A percentile compares a stretch with the other conserved stretches of the same genome.
Evolutionary conservation across 176 grass and related monocot species (phyloP).

Genomic region (Leersia perrieri): DNA sequence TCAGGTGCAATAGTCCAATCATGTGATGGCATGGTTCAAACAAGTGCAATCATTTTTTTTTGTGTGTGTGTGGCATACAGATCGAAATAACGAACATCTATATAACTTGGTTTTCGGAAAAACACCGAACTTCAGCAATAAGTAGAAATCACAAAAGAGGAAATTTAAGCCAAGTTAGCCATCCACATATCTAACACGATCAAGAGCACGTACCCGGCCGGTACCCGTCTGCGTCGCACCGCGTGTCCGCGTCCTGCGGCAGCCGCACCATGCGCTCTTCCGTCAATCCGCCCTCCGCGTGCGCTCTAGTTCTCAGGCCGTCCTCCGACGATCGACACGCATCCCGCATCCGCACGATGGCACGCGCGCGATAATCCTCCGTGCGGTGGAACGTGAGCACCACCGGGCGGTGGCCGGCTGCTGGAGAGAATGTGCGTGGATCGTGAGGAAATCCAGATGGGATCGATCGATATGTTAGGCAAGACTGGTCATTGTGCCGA

Average conservation of each 20-base stretch:
- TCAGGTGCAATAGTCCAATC: not conserved
- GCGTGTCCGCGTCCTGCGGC: too few species aligned
- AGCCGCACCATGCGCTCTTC: too few species aligned
- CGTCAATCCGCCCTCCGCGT: too few species aligned
- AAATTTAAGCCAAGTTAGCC: not conserved
- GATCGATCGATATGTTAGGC: not conserved
- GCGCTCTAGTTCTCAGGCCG: too few species aligned
- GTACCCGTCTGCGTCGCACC: not conserved
- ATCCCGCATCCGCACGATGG: not conserved
- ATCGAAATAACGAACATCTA: not conserved
- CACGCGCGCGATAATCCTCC: too few species aligned
- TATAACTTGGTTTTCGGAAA: not conserved
- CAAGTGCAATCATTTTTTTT: not conserved
- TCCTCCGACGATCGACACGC: too few species aligned
- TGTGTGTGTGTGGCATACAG: not conserved
- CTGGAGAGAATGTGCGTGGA: too few species aligned
- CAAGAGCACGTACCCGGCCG: not conserved
- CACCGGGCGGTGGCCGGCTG: too few species aligned
- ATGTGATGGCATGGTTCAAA: constrained; percentile 10
- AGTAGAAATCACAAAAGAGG: not conserved
- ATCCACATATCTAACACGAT: too few species aligned
- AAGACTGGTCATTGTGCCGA: not conserved
- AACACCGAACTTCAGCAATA: not conserved
- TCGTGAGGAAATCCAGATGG: not conserved
- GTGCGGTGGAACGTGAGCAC: not conserved